Evolutionary conservation across 331 rosid genomes (phyloP).

Genomic region (Dryas integrifolia): DNA sequence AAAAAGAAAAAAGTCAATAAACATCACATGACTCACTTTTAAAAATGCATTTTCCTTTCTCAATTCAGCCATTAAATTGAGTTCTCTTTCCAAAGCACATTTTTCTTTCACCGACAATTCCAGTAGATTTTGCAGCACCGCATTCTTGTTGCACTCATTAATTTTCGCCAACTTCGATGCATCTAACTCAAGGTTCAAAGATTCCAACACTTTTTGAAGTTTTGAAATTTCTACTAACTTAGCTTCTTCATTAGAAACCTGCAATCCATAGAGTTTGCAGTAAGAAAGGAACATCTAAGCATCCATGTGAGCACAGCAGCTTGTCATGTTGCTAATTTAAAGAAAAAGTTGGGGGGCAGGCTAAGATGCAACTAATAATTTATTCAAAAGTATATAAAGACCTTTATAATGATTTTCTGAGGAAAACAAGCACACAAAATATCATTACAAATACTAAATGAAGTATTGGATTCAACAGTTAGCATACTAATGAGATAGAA

Average conservation of each 20-base stretch:
- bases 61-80: slow-evolving; percentile 55
- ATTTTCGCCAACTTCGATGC: slow-evolving; percentile 81
- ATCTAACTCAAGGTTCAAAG: slow-evolving; percentile 79
- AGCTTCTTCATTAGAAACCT: slow-evolving; percentile 91
- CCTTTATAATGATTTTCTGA: neutral
- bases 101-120: slow-evolving; percentile 77
- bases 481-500: neutral
- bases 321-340: neutral
- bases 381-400: neutral
- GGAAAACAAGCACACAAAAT: neutral
- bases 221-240: slow-evolving; percentile 68
- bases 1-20: neutral
- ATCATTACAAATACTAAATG: neutral
- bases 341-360: neutral
- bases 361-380: neutral
- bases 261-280: slow-evolving; percentile 30
- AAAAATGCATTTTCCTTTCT: slow-evolving; percentile 69
- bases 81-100: slow-evolving; percentile 74
- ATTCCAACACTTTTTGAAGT: slow-evolving; percentile 66
- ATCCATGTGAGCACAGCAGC: neutral
- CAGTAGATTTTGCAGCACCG: slow-evolving; percentile 79
- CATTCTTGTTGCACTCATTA: slow-evolving; percentile 93
- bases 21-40: slow-evolving; percentile 47
- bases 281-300: slow-evolving; percentile 13
- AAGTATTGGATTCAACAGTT: neutral